Percentiles rank a stretch among this genome's conserved stretches.
Conservation (phyloP, 73 alveolate species). For the Tetrahymena elliotti region DNA sequence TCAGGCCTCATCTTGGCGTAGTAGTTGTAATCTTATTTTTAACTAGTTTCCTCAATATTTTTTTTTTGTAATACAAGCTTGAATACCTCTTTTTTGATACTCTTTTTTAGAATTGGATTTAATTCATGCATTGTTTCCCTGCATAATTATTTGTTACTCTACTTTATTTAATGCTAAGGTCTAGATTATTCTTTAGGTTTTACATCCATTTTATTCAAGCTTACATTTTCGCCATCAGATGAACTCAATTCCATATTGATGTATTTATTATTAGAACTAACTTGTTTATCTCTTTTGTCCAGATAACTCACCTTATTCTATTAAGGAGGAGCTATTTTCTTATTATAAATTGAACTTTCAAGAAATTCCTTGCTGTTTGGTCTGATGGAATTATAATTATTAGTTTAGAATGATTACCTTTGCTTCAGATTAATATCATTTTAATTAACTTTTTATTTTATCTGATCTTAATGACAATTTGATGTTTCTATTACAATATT, state of each 20-base stretch:
- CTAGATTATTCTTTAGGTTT: neutral
- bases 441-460: neutral
- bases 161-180: neutral
- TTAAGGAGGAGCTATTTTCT: too few species aligned
- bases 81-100: neutral
- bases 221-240: neutral
- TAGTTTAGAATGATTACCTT: too few species aligned
- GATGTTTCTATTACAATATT: neutral
- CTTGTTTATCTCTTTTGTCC: neutral
- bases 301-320: too few species aligned
- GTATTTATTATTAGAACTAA: neutral
- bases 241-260: neutral
- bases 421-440: too few species aligned
- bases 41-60: too few species aligned
- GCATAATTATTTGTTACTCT: neutral
- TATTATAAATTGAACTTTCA: neutral
- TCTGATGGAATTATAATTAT: neutral
- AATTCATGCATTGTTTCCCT: neutral
- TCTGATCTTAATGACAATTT: neutral
- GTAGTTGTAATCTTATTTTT: too few species aligned
- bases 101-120: neutral
- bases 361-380: neutral
- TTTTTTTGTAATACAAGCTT: too few species aligned
- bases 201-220: too few species aligned
- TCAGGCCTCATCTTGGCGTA: too few species aligned